Percentiles rank a stretch among this genome's conserved stretches.
phyloP scores from a whole-genome alignment of 2,329 filamentous ascomycete genomes.

The Nigrospora sphaerica region DNA sequence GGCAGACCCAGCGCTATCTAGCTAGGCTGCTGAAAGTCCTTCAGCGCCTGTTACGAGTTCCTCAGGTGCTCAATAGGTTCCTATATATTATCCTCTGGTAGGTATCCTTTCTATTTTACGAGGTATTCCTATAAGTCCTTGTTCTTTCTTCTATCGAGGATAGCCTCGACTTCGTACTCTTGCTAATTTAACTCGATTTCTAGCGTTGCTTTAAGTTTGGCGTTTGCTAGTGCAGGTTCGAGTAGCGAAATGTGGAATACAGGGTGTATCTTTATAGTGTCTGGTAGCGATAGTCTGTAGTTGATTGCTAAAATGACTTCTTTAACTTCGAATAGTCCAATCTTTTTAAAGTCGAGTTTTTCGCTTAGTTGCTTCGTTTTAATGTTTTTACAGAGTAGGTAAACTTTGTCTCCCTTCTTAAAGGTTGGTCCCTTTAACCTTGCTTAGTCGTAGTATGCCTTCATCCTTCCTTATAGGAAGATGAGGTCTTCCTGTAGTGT shows the following conservation, averaged over 20 bases:
- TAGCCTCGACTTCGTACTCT: neutral
- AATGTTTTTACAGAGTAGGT: neutral
- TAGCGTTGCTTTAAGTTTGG: neutral
- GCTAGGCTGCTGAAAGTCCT: neutral
- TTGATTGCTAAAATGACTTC: neutral
- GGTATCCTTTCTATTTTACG: neutral
- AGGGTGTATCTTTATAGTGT: neutral
- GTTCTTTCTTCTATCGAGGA: neutral
- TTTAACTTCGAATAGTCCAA: neutral
- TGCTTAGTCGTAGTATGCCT: neutral
- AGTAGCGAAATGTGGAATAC: neutral
- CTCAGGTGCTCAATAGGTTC: neutral
- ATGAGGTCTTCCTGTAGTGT: neutral
- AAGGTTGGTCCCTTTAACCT: neutral
- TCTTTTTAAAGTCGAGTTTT: constrained; percentile 2
- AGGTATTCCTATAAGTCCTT: neutral
- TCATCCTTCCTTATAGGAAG: neutral
- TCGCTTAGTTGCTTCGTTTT: neutral
- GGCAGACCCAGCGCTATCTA: too few relatives aligned
- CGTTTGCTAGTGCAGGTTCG: neutral
- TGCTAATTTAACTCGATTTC: neutral
- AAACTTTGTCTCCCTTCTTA: neutral
- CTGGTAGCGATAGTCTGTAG: neutral
- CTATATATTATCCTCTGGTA: neutral
- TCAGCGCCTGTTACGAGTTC: neutral